A percentile compares a stretch with the other conserved stretches of the same genome.
These are phyloP conservation scores for Penicillium digitatum DNA, from an alignment of 2,329 filamentous ascomycete species.

Conservation along the genomic window DNA sequence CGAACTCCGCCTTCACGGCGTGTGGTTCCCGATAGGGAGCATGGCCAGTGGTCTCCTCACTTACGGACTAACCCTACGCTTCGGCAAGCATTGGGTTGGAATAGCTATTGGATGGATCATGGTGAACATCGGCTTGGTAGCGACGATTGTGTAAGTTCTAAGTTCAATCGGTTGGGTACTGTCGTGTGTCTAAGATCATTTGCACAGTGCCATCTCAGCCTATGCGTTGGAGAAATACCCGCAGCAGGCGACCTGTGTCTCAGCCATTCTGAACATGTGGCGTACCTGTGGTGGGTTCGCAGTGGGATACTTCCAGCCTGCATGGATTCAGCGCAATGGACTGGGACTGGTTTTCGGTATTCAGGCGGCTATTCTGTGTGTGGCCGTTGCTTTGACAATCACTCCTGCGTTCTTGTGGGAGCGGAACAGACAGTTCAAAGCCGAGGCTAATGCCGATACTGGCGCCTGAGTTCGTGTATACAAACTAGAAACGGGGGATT, in stretches of 20 bases:
- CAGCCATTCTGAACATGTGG: constrained; percentile 40
- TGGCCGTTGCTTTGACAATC: constrained; percentile 27
- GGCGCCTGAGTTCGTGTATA: neutral
- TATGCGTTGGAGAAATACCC: constrained; percentile 39
- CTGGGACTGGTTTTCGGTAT: constrained; percentile 34
- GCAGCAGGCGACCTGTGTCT: constrained; percentile 32
- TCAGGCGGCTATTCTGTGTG: constrained; percentile 31
- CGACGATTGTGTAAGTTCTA: constrained; percentile 31
- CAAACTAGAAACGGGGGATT: no score
- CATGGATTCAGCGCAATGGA: constrained; percentile 34
- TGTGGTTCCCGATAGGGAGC: constrained; percentile 33
- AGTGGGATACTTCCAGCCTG: constrained; percentile 38
- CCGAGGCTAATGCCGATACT: neutral
- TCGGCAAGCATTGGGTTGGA: constrained; percentile 35
- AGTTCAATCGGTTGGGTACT: neutral
- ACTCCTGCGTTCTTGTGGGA: constrained; percentile 22
- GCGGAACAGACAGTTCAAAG: neutral
- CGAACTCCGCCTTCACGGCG: constrained; percentile 36
- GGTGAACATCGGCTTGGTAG: constrained; percentile 37
- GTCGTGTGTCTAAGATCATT: neutral
- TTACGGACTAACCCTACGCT: constrained; percentile 36
- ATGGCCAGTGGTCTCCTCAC: constrained; percentile 33
- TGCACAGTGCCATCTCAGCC: constrained; percentile 32
- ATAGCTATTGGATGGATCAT: constrained; percentile 39
- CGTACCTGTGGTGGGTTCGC: constrained; percentile 39